A percentile compares a stretch with the other conserved stretches of the same genome.
These are phyloP conservation scores for Penicillium sp. DNA, from an alignment of 2,329 filamentous ascomycete genomes.

Conservation along the genomic window DNA sequence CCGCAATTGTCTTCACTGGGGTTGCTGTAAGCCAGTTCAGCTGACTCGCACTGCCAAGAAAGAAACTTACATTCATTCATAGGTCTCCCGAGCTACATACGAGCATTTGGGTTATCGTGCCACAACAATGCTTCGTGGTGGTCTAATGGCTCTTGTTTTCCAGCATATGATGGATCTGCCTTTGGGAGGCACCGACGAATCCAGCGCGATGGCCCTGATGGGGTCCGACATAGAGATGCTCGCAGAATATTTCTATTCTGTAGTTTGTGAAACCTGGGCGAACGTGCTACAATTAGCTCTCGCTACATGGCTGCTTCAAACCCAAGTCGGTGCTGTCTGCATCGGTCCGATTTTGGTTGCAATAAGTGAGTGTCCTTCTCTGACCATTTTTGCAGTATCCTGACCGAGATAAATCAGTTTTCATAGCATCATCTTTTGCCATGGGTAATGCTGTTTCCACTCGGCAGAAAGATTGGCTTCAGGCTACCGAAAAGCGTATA, in stretches of 20 bases:
- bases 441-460: conserved; percentile 19
- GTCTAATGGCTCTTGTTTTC: conserved; percentile 19
- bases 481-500: conserved; percentile 45
- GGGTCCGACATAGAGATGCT: conserved; percentile 25
- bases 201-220: conserved; percentile 24
- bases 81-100: too few relatives aligned
- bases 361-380: conserved; percentile 21
- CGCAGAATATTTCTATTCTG: conserved; percentile 20
- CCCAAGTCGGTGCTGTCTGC: conserved; percentile 34
- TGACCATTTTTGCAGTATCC: not conserved
- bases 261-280: conserved; percentile 34
- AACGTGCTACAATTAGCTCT: conserved; percentile 37
- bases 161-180: conserved; percentile 22
- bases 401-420: not conserved
- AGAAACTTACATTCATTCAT: too few relatives aligned
- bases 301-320: conserved; percentile 33
- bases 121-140: conserved; percentile 15
- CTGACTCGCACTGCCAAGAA: too few relatives aligned
- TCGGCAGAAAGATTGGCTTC: conserved; percentile 41
- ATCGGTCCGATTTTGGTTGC: conserved; percentile 33
- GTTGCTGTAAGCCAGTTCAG: too few relatives aligned
- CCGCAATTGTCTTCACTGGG: not conserved
- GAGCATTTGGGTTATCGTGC: too few relatives aligned
- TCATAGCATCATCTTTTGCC: conserved; percentile 4
- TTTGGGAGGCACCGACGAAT: conserved; percentile 20